Conservation (phyloP, 306 rosid genomes). For the Dicorynia guianensis region DNA sequence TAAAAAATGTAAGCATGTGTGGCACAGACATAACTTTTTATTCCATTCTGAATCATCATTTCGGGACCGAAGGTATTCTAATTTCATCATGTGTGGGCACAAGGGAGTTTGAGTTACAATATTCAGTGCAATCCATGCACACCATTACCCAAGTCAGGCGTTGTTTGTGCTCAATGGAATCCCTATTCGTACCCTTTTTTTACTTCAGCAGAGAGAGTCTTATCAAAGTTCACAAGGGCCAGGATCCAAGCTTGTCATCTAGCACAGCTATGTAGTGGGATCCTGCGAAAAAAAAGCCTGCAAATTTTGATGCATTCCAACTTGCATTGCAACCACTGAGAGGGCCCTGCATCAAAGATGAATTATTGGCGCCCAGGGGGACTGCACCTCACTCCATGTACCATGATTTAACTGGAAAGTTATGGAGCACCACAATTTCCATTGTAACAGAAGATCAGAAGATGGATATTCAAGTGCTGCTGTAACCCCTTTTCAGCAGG, state of each 20-base stretch:
- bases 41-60: slow-evolving; percentile 34
- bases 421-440: slow-evolving; percentile 13
- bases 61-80: slow-evolving; percentile 30
- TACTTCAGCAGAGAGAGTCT: slow-evolving; percentile 28
- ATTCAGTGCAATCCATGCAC: slow-evolving; percentile 35
- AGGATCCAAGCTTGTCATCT: slow-evolving; percentile 49
- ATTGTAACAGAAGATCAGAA: slow-evolving; percentile 33
- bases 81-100: slow-evolving; percentile 18
- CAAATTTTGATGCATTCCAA: slow-evolving; percentile 44
- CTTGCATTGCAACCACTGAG: slow-evolving; percentile 37
- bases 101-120: slow-evolving; percentile 17
- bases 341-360: slow-evolving; percentile 42
- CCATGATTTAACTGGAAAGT: slow-evolving; percentile 38
- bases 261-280: slow-evolving; percentile 36
- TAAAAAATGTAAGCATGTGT: slow-evolving; percentile 11
- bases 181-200: slow-evolving; percentile 31
- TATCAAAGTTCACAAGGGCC: slow-evolving; percentile 23
- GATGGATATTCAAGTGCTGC: slow-evolving; percentile 18
- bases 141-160: slow-evolving; percentile 35
- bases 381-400: slow-evolving; percentile 31
- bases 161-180: slow-evolving; percentile 46
- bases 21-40: slow-evolving; percentile 5
- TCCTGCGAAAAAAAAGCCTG: slow-evolving; percentile 37
- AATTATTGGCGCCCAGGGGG: slow-evolving; percentile 46
- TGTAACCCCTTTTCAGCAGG: slow-evolving; percentile 17